Evolutionary conservation across 169 alveolate species (phyloP).

Genomic region (Plasmodium malariae): DNA sequence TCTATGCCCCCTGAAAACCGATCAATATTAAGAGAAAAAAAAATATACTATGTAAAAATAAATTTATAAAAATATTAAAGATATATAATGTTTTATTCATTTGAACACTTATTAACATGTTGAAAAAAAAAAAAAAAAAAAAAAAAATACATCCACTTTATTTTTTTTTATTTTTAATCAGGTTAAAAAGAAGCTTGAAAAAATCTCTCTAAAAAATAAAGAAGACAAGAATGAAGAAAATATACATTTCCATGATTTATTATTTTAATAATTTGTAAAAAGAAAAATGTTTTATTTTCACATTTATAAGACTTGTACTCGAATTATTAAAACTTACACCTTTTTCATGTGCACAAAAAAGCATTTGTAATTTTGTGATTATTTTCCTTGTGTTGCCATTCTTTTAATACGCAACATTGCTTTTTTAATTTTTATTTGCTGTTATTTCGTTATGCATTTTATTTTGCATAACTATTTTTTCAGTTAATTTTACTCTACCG

Average conservation of each 20-base stretch:
- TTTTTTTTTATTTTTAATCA: not conserved
- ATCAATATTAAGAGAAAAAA: not conserved
- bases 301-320: not conserved
- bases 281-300: not conserved
- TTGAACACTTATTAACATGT: not conserved
- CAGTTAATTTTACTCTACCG: not conserved
- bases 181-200: constrained; percentile 38
- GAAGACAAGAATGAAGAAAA: constrained; percentile 27
- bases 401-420: not conserved
- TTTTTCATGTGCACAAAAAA: constrained; percentile 9
- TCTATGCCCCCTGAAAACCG: not conserved
- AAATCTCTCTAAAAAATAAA: constrained; percentile 18
- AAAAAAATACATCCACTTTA: constrained; percentile 4
- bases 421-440: not conserved
- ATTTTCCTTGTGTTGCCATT: not conserved
- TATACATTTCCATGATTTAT: constrained; percentile 20
- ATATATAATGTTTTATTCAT: not conserved
- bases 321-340: not conserved
- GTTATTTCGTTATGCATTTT: no score
- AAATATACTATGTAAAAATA: constrained; percentile 20
- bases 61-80: not conserved
- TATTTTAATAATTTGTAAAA: constrained; percentile 2
- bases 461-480: no score
- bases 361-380: not conserved
- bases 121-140: no score